phyloP scores from a whole-genome alignment of 2,329 filamentous ascomycete species.

The Nemania abortiva region DNA sequence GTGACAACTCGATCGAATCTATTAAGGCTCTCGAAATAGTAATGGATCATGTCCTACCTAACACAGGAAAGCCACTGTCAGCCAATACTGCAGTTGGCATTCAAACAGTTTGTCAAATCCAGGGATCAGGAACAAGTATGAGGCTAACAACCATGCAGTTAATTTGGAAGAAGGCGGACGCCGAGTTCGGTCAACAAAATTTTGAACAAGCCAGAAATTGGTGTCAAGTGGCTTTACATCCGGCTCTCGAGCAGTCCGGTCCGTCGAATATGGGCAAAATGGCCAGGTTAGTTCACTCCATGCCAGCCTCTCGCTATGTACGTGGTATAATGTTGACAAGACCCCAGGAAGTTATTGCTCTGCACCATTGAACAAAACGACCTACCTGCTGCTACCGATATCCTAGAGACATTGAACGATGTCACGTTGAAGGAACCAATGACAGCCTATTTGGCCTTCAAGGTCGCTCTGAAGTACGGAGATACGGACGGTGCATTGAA shows the following conservation, averaged over 20 bases:
- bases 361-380: conserved; percentile 74
- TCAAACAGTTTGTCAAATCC: conserved; percentile 67
- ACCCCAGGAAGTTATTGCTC: conserved; percentile 75
- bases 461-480: conserved; percentile 70
- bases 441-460: conserved; percentile 82
- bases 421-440: conserved; percentile 69
- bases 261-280: conserved; percentile 76
- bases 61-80: conserved; percentile 62
- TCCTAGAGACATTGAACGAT: conserved; percentile 71
- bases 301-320: neutral
- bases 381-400: conserved; percentile 63
- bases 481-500: conserved; percentile 70
- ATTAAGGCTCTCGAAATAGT: conserved; percentile 47
- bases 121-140: neutral
- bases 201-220: conserved; percentile 72
- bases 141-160: conserved; percentile 62
- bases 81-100: conserved; percentile 73
- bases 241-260: conserved; percentile 74
- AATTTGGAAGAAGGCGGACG: conserved; percentile 83
- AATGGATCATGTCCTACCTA: conserved; percentile 56
- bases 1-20: conserved; percentile 53
- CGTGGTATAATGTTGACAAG: conserved; percentile 29
- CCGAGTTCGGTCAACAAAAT: conserved; percentile 64
- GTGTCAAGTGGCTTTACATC: conserved; percentile 77
- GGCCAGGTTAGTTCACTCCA: conserved; percentile 62